Evolutionary conservation across 345 rosid genomes (phyloP), one percentile per base, ranked within the genome.

Genomic region (Viola odorata): DNA sequence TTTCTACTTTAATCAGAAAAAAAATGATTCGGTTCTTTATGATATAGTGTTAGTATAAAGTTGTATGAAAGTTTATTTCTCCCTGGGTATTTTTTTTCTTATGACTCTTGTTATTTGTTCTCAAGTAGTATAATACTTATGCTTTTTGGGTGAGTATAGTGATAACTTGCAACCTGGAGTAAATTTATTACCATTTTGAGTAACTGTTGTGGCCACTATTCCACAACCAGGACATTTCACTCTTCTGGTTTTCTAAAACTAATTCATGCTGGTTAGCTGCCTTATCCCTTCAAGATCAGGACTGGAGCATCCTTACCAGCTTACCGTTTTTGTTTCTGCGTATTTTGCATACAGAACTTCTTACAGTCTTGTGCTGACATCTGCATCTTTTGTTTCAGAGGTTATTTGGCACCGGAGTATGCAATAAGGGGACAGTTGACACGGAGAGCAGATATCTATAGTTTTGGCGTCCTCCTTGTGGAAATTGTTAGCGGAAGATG

Each of bases 341-440:
- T 47, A 17, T n/a, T 0, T 60, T 17, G 9, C 17, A 56, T 12
- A 13, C 4, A n/a, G 12, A 63, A 55, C n/a, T 23, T 39, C 42
- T 23, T 50, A 10, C 45, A n/a, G 42, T 5, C 15, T 42, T 57
- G 41, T 40, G 48, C 45, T 73, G 4, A 70, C 44, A 16, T 73
- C 38, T 52, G 50, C 45, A 12, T 67, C 50, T 71, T 42, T 45
- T 59, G 40, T 69, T 57, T 60, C 65, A 94, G 99, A 78, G 97
- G 99, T 61, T 94, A 94, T 74, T 77, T 90, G 63, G 99, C 99
- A 48, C 99, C 99, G 6, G 99, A 94, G 73, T 94, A 94, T 70
- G 99, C 99, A 12, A 85, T 94, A 58, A 77, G 91, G 69, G 99
- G 99, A 45, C 95, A 82, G 45, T 61, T 94, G 75, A 94, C 97